A percentile compares a stretch with the other conserved stretches of the same genome.
phyloP scores from a whole-genome alignment of 371 early-diverging fungal genomes.

The Haplosporangium sp. region DNA sequence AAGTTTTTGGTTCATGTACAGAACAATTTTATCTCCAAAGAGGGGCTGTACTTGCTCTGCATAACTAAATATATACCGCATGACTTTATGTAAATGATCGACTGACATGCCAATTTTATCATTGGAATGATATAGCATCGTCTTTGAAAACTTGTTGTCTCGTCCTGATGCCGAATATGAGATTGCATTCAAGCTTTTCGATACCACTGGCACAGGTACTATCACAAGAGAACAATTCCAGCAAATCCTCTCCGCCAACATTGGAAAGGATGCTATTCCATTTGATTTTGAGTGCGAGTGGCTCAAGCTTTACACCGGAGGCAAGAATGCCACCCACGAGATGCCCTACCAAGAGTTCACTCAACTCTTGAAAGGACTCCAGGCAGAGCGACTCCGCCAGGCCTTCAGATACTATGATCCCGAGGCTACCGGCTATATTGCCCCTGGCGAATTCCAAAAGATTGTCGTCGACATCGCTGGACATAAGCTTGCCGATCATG shows the following conservation, averaged over 20 bases:
- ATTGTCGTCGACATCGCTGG: slow-evolving; percentile 75
- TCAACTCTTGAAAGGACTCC: slow-evolving; percentile 84
- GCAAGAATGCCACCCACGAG: slow-evolving; percentile 66
- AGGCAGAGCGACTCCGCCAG: slow-evolving; percentile 82
- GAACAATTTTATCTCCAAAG: no score
- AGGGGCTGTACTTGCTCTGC: neutral
- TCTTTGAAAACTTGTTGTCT: slow-evolving; percentile 79
- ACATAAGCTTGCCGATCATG: slow-evolving; percentile 77
- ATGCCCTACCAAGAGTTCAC: slow-evolving; percentile 83
- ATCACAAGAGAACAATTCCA: slow-evolving; percentile 78
- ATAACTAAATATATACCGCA: neutral
- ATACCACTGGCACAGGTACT: slow-evolving; percentile 70
- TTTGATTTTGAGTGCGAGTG: slow-evolving; percentile 83
- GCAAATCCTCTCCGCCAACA: slow-evolving; percentile 68
- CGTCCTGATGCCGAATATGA: slow-evolving; percentile 87
- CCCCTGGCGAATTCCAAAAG: slow-evolving; percentile 73
- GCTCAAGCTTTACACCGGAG: slow-evolving; percentile 77
- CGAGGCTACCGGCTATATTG: slow-evolving; percentile 73
- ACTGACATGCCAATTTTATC: neutral
- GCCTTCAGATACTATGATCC: slow-evolving; percentile 83
- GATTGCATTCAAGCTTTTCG: slow-evolving; percentile 82
- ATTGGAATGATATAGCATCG: slow-evolving; percentile 28
- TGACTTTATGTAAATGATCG: neutral
- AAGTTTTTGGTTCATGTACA: slow-evolving; percentile 13
- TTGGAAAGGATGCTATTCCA: slow-evolving; percentile 70